phyloP scores from a whole-genome alignment of 202 grass and related monocot genomes.

The Carex sylvatica region DNA sequence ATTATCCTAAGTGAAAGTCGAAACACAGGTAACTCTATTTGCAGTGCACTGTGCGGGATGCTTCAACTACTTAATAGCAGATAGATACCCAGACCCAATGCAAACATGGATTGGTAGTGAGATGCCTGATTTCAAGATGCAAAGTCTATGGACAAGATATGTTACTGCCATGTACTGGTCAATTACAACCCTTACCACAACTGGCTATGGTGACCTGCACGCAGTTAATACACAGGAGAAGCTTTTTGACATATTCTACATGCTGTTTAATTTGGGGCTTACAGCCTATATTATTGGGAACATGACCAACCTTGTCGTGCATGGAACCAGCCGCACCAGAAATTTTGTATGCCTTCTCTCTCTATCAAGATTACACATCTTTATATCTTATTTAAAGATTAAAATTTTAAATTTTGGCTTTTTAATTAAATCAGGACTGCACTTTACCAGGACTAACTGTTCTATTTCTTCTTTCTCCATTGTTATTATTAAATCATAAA shows the following conservation, averaged over 20 bases:
- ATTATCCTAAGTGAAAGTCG: not conserved
- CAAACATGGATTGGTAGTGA: conserved; percentile 85
- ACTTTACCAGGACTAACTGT: not conserved
- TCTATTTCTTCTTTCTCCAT: not conserved
- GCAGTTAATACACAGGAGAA: conserved; percentile 78
- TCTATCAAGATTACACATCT: conserved; percentile 3
- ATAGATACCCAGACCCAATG: conserved; percentile 60
- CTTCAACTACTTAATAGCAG: conserved; percentile 85
- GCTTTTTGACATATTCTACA: conserved; percentile 73
- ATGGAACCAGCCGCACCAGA: conserved; percentile 75
- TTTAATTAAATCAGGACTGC: not conserved
- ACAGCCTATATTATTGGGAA: conserved; percentile 88
- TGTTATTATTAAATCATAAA: not conserved
- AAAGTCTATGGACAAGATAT: conserved; percentile 68
- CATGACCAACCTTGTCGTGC: conserved; percentile 89
- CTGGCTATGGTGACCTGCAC: conserved; percentile 85
- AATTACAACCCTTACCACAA: conserved; percentile 83
- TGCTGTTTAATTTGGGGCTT: conserved; percentile 87
- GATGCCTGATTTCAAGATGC: conserved; percentile 66
- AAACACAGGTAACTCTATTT: conserved; percentile 76
- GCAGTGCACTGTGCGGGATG: conserved; percentile 77
- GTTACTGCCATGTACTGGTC: conserved; percentile 83
- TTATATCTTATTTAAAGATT: not conserved
- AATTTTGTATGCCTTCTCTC: conserved; percentile 58
- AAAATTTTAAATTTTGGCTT: not conserved